Evolutionary conservation across 176 grass and related monocot species (phyloP).

Genomic region (Cymbopogon citratus): DNA sequence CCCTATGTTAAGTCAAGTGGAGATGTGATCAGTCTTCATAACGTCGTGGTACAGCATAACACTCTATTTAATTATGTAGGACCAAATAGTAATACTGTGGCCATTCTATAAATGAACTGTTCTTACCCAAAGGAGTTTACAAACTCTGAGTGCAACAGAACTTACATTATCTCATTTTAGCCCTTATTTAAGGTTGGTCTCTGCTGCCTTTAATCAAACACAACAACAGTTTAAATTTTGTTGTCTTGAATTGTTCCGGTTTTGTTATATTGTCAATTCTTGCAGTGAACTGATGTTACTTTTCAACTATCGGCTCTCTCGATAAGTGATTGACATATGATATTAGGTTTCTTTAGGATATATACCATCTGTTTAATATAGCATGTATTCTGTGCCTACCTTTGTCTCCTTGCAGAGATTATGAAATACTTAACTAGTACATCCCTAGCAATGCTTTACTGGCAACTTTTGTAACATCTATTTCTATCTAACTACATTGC

Average conservation of each 20-base stretch:
- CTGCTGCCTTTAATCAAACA: background rate
- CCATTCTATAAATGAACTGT: too few relatives aligned
- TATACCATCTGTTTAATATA: conserved; percentile 4
- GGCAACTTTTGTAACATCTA: conserved; percentile 1
- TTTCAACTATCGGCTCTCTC: too few relatives aligned
- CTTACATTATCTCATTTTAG: background rate
- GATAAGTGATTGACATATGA: too few relatives aligned
- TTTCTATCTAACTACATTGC: conserved; percentile 25
- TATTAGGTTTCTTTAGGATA: background rate
- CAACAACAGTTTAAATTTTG: background rate
- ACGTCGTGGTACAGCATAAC: too few relatives aligned
- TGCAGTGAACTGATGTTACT: background rate
- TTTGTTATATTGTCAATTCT: too few relatives aligned
- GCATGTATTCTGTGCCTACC: background rate
- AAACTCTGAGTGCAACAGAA: too few relatives aligned
- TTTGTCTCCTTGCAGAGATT: conserved; percentile 5
- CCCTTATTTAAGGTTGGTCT: background rate
- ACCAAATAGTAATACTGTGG: too few relatives aligned
- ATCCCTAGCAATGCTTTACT: background rate
- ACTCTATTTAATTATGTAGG: too few relatives aligned
- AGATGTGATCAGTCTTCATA: too few relatives aligned
- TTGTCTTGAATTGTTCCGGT: too few relatives aligned
- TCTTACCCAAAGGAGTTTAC: too few relatives aligned
- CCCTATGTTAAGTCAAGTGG: too few relatives aligned
- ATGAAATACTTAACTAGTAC: conserved; percentile 16